A percentile compares a stretch with the other conserved stretches of the same genome.
phyloP scores from a whole-genome alignment of 257 asterid genomes.

The Fraxinus pennsylvanica region DNA sequence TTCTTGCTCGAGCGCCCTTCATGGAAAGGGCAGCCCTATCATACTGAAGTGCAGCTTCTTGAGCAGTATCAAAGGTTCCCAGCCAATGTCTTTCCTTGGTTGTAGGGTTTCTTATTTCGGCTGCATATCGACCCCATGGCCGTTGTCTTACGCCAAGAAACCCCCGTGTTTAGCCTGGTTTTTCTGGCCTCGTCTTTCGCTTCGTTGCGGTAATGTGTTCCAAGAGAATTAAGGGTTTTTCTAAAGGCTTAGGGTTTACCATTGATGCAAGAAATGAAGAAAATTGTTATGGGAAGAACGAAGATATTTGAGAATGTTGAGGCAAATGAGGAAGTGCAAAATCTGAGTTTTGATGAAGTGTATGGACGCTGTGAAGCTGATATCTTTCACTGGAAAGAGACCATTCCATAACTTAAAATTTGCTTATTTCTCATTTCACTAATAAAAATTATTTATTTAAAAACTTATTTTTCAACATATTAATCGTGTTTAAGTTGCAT shows the following conservation, averaged over 20 bases:
- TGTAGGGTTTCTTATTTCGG: constrained; percentile 86
- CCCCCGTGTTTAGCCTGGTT: constrained; percentile 75
- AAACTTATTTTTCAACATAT: too few species aligned
- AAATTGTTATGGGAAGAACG: background rate
- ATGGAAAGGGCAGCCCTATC: constrained; percentile 91
- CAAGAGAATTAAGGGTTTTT: constrained; percentile 54
- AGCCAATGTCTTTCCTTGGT: constrained; percentile 94
- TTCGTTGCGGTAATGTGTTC: constrained; percentile 65
- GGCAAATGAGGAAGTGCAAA: background rate
- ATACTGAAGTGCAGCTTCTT: constrained; percentile 93
- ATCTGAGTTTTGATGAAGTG: constrained; percentile 14
- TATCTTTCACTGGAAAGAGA: constrained; percentile 22
- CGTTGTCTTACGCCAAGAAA: constrained; percentile 81
- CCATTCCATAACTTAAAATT: too few species aligned
- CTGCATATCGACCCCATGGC: constrained; percentile 98
- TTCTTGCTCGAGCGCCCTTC: constrained; percentile 83
- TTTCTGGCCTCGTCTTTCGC: constrained; percentile 76
- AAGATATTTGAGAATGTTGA: background rate
- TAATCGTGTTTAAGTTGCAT: background rate
- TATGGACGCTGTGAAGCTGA: background rate
- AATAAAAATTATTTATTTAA: too few species aligned
- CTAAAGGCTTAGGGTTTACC: constrained; percentile 39
- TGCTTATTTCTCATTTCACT: too few species aligned
- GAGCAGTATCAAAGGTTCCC: constrained; percentile 93
- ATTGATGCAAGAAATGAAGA: constrained; percentile 21